Conservation (phyloP, 768 basidiomycete species). For the Termitomyces titanicus region DNA sequence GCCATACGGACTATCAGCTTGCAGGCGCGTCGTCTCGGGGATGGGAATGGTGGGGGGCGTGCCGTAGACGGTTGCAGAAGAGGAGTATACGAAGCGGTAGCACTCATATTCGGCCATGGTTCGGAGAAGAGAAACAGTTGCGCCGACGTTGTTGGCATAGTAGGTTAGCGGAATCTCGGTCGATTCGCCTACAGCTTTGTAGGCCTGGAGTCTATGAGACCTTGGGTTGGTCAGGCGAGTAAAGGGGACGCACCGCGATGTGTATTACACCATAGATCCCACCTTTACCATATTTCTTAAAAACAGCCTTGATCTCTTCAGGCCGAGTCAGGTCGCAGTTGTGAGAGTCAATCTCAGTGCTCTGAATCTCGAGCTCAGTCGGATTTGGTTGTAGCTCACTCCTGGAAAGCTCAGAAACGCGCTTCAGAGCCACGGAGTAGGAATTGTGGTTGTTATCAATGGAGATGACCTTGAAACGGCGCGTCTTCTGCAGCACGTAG, state of each 20-base stretch:
- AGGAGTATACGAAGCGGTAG: slow-evolving; percentile 91
- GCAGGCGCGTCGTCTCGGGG: slow-evolving; percentile 82
- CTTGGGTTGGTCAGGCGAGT: background rate
- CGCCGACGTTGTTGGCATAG: slow-evolving; percentile 91
- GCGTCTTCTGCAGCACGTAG: slow-evolving; percentile 78
- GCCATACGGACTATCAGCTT: slow-evolving; percentile 92
- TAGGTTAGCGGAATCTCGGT: slow-evolving; percentile 90
- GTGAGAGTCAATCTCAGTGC: slow-evolving; percentile 67
- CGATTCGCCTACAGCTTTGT: slow-evolving; percentile 98
- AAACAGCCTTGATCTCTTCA: slow-evolving; percentile 71
- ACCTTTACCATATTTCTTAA: slow-evolving; percentile 80
- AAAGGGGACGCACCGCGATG: slow-evolving; percentile 61
- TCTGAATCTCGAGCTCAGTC: slow-evolving; percentile 65
- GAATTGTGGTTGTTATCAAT: slow-evolving; percentile 97
- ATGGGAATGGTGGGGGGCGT: slow-evolving; percentile 91
- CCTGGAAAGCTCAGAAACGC: slow-evolving; percentile 77
- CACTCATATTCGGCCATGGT: slow-evolving; percentile 84
- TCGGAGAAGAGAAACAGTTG: slow-evolving; percentile 83
- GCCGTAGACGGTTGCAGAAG: slow-evolving; percentile 97
- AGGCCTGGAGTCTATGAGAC: slow-evolving; percentile 52
- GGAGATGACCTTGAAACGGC: slow-evolving; percentile 88
- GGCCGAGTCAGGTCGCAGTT: slow-evolving; percentile 72
- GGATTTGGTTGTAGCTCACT: slow-evolving; percentile 65
- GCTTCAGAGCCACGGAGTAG: slow-evolving; percentile 64
- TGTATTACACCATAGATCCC: slow-evolving; percentile 97